These are phyloP conservation scores for Podospora australis DNA, from an alignment of 495 filamentous ascomycete genomes.

Conservation along the genomic window DNA sequence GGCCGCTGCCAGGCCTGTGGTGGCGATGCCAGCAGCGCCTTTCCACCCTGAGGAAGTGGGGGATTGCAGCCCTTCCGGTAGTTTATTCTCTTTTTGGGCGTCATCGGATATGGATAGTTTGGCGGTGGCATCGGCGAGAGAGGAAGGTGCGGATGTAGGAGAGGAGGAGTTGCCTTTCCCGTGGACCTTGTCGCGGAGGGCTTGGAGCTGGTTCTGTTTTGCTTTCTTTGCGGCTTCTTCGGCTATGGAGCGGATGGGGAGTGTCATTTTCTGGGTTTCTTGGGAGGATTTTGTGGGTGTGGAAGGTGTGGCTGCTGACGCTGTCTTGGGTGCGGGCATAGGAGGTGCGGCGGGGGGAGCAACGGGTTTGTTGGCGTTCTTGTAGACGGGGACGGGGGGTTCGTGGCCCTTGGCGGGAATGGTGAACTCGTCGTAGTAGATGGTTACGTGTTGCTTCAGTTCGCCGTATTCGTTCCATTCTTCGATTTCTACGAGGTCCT, in stretches of 20 bases:
- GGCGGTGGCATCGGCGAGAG: conserved; percentile 6
- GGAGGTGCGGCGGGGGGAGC: conserved; percentile 10
- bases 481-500: conserved; percentile 92
- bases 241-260: conserved; percentile 58
- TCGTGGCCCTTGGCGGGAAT: conserved; percentile 38
- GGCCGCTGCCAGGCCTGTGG: conserved; percentile 11
- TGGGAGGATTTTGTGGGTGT: conserved; percentile 9
- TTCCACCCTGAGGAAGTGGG: conserved; percentile 33
- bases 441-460: conserved; percentile 72
- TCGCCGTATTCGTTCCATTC: conserved; percentile 99
- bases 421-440: conserved; percentile 50
- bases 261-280: conserved; percentile 32
- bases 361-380: conserved; percentile 33
- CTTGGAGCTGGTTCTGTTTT: conserved; percentile 42
- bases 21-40: conserved; percentile 1
- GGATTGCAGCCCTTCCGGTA: conserved; percentile 26
- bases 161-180: conserved; percentile 16
- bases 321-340: conserved; percentile 7
- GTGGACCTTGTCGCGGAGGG: conserved; percentile 32
- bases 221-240: conserved; percentile 64
- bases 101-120: background rate
- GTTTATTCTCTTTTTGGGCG: background rate
- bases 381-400: conserved; percentile 24
- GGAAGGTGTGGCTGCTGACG: conserved; percentile 13
- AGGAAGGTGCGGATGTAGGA: too few species aligned